A percentile compares a stretch with the other conserved stretches of the same genome.
These are phyloP conservation scores for Gypsophila paniculata DNA, from an alignment of 179 eudicot species.

Conservation along the genomic window DNA sequence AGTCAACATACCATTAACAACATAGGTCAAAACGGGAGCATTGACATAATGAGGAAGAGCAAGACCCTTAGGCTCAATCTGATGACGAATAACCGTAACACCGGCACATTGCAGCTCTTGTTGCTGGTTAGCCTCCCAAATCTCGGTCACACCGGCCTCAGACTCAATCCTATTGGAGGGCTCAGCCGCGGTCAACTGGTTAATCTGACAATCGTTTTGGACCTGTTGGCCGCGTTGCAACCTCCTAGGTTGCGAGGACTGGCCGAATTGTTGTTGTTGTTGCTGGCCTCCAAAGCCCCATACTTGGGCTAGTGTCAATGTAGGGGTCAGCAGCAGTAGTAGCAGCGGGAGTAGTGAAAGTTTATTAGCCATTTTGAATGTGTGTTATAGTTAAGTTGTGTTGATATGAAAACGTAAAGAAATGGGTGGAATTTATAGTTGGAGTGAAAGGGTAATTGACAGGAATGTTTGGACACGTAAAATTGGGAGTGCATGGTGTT, in stretches of 20 bases:
- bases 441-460: too few species aligned
- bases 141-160: conserved; percentile 29
- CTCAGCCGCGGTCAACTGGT: conserved; percentile 28
- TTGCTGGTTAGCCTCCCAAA: conserved; percentile 28
- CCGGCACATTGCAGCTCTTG: conserved; percentile 32
- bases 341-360: conserved; percentile 19
- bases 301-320: conserved; percentile 16
- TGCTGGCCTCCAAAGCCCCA: conserved; percentile 20
- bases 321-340: conserved; percentile 22
- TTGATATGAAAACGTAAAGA: not conserved
- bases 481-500: conserved; percentile 1
- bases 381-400: not conserved
- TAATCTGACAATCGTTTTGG: conserved; percentile 23
- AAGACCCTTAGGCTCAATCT: conserved; percentile 31
- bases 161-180: conserved; percentile 22
- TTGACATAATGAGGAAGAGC: conserved; percentile 31
- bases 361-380: not conserved
- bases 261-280: conserved; percentile 6
- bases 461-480: conserved; percentile 20
- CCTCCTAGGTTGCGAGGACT: conserved; percentile 13
- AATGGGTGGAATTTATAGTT: conserved; percentile 19
- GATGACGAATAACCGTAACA: conserved; percentile 22
- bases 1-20: conserved; percentile 22
- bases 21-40: conserved; percentile 26
- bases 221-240: conserved; percentile 24